phyloP scores from a whole-genome alignment of 345 rosid genomes.

The Angophora floribunda region DNA sequence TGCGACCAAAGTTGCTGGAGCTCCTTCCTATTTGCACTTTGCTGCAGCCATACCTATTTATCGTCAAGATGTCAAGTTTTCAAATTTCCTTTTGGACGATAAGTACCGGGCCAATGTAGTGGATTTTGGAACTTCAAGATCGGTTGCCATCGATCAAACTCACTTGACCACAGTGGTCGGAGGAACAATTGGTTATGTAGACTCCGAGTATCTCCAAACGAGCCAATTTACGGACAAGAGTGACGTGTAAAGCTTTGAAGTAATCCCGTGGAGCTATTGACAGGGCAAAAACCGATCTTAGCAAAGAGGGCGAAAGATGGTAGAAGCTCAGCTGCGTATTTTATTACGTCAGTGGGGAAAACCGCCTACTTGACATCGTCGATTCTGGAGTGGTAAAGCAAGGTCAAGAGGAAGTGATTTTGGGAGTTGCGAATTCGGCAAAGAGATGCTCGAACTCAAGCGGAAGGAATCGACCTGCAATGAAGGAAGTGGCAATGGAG shows the following conservation, averaged over 20 bases:
- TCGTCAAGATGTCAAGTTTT: slow-evolving; percentile 11
- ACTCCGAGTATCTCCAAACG: slow-evolving; percentile 6
- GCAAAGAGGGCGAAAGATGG: neutral
- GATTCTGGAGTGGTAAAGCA: neutral
- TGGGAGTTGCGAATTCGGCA: neutral
- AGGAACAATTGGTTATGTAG: slow-evolving; percentile 7
- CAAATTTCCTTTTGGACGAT: slow-evolving; percentile 9
- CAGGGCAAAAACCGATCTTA: neutral
- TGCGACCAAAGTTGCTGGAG: no score
- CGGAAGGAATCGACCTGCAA: neutral
- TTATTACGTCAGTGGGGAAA: slow-evolving; percentile 1
- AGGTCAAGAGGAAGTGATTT: neutral
- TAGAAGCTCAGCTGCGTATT: neutral
- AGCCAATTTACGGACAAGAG: slow-evolving; percentile 8
- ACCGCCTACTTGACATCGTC: neutral
- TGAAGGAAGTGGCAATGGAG: neutral
- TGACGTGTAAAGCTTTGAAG: slow-evolving; percentile 9
- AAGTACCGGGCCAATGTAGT: slow-evolving; percentile 7
- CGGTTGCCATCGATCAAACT: slow-evolving; percentile 2
- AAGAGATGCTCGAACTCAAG: neutral
- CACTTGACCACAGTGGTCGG: slow-evolving; percentile 7
- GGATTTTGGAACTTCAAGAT: slow-evolving; percentile 3
- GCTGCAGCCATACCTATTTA: slow-evolving; percentile 2
- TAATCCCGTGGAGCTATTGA: slow-evolving; percentile 5
- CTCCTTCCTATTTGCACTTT: slow-evolving; percentile 1